Evolutionary conservation across 2,329 filamentous ascomycete species (phyloP), one percentile per base, ranked within the genome.

Genomic region (Talaromyces sp.): DNA sequence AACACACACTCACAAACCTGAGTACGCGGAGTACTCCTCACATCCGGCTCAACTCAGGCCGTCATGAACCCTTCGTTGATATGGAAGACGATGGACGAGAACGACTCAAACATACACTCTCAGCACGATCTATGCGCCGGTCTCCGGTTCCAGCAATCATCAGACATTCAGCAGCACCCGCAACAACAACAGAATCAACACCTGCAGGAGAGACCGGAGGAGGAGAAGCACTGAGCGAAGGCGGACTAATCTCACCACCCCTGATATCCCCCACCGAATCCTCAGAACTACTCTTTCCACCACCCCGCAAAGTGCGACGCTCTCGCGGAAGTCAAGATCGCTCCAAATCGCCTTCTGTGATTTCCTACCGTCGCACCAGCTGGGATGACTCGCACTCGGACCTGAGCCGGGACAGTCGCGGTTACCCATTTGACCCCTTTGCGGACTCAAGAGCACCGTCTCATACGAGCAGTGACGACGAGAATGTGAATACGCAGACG

Each of bases 401-500:
- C 67, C 78, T 76, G 4, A 86, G 83, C 68, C 79, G 82, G 68
- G 83, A 86, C 70, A 85, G 83, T 67, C 79, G 83, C 71, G 71
- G 72, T 2, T 78, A 80, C 74, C 69, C 80, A 70, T 61, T 83
- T 76, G 67, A 87, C 82, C 86, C 86, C 0, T 89, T 87, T 69
- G 84, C 86, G 66, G 86, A 89, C 67, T 87, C 85, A 4, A 79
- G 83, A 68, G 81, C 84, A 13, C 84, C 84, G 2, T 89, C 87
- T 59, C 79, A 85, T 67, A 81, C 84, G 22, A 86, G 83, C n/a
- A 89, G 86, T 70, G 86, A 90, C 54, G 87, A 89, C 31, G 85
- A 88, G 22, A 81, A 83, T 70, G 78, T 90, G 62, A 91, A 90
- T 71, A 91, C 88, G 0, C 88, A 91, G 77, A 90, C 89, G 1